Evolutionary conservation across 176 grass and related monocot genomes (phyloP).

Genomic region (Microstegium vimineum): DNA sequence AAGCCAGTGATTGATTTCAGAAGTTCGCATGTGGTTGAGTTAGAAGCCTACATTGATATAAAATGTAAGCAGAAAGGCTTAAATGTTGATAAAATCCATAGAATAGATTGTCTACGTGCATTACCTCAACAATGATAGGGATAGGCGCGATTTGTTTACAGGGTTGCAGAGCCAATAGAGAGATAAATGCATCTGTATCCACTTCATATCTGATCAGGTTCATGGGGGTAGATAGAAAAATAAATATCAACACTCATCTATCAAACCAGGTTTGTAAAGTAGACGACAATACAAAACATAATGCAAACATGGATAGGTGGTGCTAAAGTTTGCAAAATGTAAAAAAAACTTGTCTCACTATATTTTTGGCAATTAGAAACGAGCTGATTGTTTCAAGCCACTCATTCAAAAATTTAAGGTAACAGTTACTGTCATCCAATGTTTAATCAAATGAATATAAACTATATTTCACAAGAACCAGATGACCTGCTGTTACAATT

Average conservation of each 20-base stretch:
- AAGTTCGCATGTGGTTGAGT: slow-evolving; percentile 67
- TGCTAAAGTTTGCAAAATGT: background rate
- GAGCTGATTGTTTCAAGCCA: background rate
- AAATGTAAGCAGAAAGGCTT: slow-evolving; percentile 28
- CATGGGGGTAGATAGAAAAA: slow-evolving; percentile 30
- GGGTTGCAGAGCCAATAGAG: slow-evolving; percentile 85
- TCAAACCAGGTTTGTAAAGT: background rate
- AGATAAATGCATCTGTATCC: slow-evolving; percentile 96
- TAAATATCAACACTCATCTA: slow-evolving; percentile 19
- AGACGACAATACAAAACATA: slow-evolving; percentile 11
- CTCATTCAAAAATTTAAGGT: background rate
- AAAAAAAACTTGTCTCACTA: slow-evolving; percentile 17
- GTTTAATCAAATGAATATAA: background rate
- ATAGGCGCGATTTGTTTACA: slow-evolving; percentile 61
- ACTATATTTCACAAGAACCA: background rate
- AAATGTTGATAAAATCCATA: slow-evolving; percentile 20
- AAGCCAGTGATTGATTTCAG: slow-evolving; percentile 95
- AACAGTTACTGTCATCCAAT: background rate
- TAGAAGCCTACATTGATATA: slow-evolving; percentile 79
- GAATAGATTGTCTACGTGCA: slow-evolving; percentile 15
- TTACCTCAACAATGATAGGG: slow-evolving; percentile 95
- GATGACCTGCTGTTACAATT: background rate
- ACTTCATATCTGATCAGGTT: slow-evolving; percentile 92
- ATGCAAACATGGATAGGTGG: background rate
- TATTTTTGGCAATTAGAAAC: background rate